Percentiles rank a stretch among this genome's conserved stretches.
Evolutionary conservation across 768 basidiomycete species (phyloP).

Genomic region (Hygrocybe coccinea): DNA sequence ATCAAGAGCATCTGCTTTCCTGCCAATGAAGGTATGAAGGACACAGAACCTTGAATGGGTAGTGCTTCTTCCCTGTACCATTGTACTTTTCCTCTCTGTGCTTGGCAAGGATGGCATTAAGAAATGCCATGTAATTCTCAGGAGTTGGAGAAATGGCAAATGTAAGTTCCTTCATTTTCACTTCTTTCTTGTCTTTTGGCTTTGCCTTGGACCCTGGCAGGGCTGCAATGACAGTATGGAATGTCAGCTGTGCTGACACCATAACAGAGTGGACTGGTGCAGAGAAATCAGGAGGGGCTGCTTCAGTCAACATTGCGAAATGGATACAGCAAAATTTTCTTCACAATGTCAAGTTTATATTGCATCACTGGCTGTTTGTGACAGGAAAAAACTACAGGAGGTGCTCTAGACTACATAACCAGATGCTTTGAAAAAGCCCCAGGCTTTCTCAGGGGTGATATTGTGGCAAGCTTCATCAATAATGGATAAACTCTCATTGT

Average conservation of each 20-base stretch:
- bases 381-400: no score
- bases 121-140: slow-evolving; percentile 5
- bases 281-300: background rate
- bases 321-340: background rate
- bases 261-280: background rate
- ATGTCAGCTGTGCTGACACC: background rate
- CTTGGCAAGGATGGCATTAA: slow-evolving; percentile 8
- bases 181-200: slow-evolving; percentile 11
- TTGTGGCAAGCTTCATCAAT: slow-evolving; percentile 11
- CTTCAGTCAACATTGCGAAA: background rate
- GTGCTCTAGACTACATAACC: no score
- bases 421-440: no score
- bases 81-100: slow-evolving; percentile 14
- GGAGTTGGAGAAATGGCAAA: background rate
- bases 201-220: slow-evolving; percentile 1
- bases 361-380: slow-evolving; percentile 11
- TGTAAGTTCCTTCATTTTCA: slow-evolving; percentile 9
- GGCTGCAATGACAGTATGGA: background rate
- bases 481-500: slow-evolving; percentile 6
- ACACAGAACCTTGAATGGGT: slow-evolving; percentile 8
- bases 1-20: slow-evolving; percentile 20
- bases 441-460: slow-evolving; percentile 16
- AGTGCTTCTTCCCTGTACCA: background rate
- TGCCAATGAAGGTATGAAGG: background rate
- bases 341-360: slow-evolving; percentile 4